Base-by-base conservation (phyloP, 2,329 filamentous ascomycete genomes). In the Colletotrichum karsti region DNA sequence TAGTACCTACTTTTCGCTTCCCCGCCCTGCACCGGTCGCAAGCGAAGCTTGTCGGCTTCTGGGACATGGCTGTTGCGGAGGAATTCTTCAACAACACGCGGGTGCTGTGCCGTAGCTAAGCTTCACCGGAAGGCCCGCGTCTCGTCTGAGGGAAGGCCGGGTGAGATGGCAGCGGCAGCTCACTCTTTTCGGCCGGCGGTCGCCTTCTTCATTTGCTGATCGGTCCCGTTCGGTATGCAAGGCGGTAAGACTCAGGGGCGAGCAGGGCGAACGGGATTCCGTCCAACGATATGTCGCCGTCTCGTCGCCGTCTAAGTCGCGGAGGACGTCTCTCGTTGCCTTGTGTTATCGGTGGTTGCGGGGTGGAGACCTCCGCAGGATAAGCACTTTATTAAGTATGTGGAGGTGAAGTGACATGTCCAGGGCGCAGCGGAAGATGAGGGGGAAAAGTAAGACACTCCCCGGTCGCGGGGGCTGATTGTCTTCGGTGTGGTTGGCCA, bases 291-390 rank as follows among this genome's bases (percentile, higher is more conserved):
- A 54, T 55, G 8, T 30, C 46, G 15, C 48, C 26, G 58, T 18
- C 24, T 20, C 42, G 42, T n/a, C n/a, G n/a, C n/a, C n/a, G n/a
- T n/a, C n/a, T 22, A 53, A 28, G 41, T 7, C 24, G 8, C 39
- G 24, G 6, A 24, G 51, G 39, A 35, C 35, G 44, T n/a, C 55
- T 28, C 12, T 28, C 30, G 28, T 37, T 28, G 56, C 35, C 55
- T 37, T 55, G 44, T 33, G 62, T 53, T 51, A 41, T 53, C 24
- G 30, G 28, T 24, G 22, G 51, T 28, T 62, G 37, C 63, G 63
- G 63, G 18, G 63, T 66, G 57, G 63, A 66, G 56, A 62, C 48
- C 56, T 62, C 63, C 56, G 63, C 63, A 66, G 30, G 48, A 55
- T 48, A 48, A 48, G 37, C n/a, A 18, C 5, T 10, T 13, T 15